Percentiles rank a stretch among this genome's conserved stretches.
phyloP scores from a whole-genome alignment of 1,139 yeast species.

The Geotrichum fermentans region DNA sequence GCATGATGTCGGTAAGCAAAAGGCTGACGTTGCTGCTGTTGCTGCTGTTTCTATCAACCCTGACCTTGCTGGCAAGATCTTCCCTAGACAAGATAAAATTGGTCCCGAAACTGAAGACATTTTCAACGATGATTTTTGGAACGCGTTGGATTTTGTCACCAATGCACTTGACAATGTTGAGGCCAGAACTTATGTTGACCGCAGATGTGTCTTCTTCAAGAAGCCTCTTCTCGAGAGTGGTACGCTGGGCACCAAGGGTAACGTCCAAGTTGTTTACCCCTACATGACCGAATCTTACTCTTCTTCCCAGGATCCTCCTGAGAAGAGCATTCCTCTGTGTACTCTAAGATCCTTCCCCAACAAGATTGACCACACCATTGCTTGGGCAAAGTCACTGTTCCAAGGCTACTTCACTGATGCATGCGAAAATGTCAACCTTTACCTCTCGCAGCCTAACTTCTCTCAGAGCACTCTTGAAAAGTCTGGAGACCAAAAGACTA shows the following conservation, averaged over 20 bases:
- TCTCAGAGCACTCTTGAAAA: conserved; percentile 88
- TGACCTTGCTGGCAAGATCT: conserved; percentile 70
- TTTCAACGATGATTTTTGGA: conserved; percentile 87
- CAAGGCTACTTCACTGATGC: conserved; percentile 89
- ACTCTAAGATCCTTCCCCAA: conserved; percentile 96
- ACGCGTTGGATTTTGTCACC: conserved; percentile 74
- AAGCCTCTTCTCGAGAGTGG: conserved; percentile 94
- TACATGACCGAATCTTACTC: conserved; percentile 90
- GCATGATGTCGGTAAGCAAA: conserved; percentile 85
- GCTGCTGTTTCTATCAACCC: conserved; percentile 88
- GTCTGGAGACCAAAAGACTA: conserved; percentile 84
- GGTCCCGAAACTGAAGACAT: conserved; percentile 88
- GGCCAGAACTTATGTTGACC: conserved; percentile 95
- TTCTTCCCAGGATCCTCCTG: conserved; percentile 97
- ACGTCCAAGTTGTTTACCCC: conserved; percentile 94
- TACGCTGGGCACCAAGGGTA: conserved; percentile 96
- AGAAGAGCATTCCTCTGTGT: conserved; percentile 93
- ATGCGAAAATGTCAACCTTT: conserved; percentile 88
- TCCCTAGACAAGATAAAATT: conserved; percentile 75
- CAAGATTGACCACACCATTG: conserved; percentile 96
- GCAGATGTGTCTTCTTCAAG: conserved; percentile 89
- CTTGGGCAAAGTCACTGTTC: conserved; percentile 96
- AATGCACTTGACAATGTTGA: conserved; percentile 96
- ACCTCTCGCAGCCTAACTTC: conserved; percentile 85
- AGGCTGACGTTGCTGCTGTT: conserved; percentile 83